These are phyloP conservation scores for Brasenia schreberi DNA, from an alignment of 164 flowering plant species.

Conservation along the genomic window DNA sequence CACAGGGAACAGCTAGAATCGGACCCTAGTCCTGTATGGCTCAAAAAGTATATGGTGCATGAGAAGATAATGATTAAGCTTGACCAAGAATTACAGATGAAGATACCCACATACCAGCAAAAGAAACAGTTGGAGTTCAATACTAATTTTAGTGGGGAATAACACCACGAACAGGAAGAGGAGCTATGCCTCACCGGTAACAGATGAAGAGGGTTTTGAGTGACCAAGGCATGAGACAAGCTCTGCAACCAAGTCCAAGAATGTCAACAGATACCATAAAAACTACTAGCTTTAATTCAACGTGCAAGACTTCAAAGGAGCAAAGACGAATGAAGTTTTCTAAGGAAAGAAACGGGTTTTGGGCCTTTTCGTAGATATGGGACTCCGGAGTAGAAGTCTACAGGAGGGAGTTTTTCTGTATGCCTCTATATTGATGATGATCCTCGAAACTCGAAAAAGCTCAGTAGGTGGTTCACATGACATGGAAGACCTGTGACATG, in stretches of 20 bases:
- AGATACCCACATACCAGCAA: background rate
- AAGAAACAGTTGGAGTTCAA: background rate
- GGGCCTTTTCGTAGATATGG: too few relatives aligned
- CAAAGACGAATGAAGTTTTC: background rate
- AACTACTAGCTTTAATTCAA: background rate
- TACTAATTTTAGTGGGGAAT: background rate
- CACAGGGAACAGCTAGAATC: too few relatives aligned
- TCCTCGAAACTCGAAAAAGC: background rate
- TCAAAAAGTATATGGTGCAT: too few relatives aligned
- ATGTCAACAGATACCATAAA: background rate
- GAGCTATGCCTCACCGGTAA: background rate
- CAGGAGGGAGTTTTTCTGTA: background rate
- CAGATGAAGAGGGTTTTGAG: background rate
- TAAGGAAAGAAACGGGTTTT: background rate
- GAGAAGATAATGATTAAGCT: too few relatives aligned
- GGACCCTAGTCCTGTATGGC: too few relatives aligned
- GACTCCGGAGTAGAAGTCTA: too few relatives aligned
- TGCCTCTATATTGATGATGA: background rate
- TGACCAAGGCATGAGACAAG: background rate
- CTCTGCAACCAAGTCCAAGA: background rate
- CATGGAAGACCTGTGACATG: background rate
- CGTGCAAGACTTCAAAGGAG: background rate
- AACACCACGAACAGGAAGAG: background rate
- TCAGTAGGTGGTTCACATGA: background rate
- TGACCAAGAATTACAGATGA: too few relatives aligned